Percentiles rank a stretch among this genome's conserved stretches.
These are phyloP conservation scores for Lathyrus tuberosus DNA, from an alignment of 306 rosid genomes.

Conservation along the genomic window DNA sequence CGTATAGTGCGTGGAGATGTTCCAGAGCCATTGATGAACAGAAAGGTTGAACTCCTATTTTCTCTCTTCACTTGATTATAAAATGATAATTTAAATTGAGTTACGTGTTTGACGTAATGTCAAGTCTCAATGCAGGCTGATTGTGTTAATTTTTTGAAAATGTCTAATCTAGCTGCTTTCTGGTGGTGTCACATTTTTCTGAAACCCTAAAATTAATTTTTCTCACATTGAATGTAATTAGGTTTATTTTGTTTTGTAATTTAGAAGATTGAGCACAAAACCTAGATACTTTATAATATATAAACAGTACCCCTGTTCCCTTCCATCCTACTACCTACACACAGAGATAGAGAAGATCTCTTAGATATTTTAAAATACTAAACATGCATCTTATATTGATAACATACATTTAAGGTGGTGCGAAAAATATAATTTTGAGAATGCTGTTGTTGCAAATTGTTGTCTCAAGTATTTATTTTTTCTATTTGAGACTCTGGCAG, in stretches of 20 bases:
- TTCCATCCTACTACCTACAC: neutral
- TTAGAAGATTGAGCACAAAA: neutral
- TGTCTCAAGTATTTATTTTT: conserved; percentile 15
- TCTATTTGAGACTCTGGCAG: neutral
- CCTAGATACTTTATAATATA: neutral
- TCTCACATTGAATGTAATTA: conserved; percentile 10
- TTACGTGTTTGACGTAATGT: conserved; percentile 13
- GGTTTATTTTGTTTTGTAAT: neutral
- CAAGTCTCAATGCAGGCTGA: conserved; percentile 25
- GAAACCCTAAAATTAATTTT: conserved; percentile 1
- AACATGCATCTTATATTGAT: conserved; percentile 26
- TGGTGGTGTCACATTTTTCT: conserved; percentile 8
- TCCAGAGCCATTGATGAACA: conserved; percentile 88
- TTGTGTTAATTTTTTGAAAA: neutral
- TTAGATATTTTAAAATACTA: neutral
- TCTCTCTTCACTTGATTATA: conserved; percentile 23
- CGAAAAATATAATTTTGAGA: conserved; percentile 6
- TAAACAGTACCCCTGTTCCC: neutral
- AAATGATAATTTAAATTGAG: conserved; percentile 10
- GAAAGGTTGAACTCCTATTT: conserved; percentile 61
- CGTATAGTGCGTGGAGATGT: conserved; percentile 96
- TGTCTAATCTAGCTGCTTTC: conserved; percentile 26
- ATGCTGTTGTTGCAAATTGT: conserved; percentile 8
- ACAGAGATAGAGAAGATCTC: conserved; percentile 1
- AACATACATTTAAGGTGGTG: conserved; percentile 8